Conservation (phyloP, 179 eudicot genomes). For the Sideroxylon spinosum region DNA sequence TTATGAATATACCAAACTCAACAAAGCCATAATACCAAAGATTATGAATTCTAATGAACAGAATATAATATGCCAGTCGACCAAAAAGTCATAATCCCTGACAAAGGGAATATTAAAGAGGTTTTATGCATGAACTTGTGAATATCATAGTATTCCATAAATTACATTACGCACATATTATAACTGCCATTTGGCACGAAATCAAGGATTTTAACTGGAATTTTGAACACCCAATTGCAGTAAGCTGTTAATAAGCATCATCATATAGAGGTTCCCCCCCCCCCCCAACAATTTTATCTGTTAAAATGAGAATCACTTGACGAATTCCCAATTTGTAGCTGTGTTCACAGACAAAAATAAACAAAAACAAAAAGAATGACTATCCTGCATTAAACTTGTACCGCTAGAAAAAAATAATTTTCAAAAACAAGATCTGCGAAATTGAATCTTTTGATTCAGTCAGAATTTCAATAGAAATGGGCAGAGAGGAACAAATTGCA, state of each 20-base stretch:
- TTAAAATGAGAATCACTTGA: not conserved
- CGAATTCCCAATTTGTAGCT: conserved; percentile 2
- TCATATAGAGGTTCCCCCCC: too few relatives aligned
- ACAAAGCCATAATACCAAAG: not conserved
- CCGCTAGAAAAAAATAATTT: not conserved
- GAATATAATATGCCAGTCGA: not conserved
- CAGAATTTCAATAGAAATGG: not conserved
- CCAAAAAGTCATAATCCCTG: not conserved
- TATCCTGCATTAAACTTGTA: not conserved
- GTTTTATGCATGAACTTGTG: not conserved
- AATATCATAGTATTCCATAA: not conserved
- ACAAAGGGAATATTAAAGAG: not conserved
- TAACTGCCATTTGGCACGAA: not conserved
- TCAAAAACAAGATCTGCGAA: not conserved
- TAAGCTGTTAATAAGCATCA: not conserved
- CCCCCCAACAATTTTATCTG: not conserved
- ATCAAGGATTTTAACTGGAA: not conserved
- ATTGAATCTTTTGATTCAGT: not conserved
- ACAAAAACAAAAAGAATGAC: not conserved
- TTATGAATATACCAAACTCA: not conserved
- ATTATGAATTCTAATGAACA: too few relatives aligned
- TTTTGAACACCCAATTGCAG: not conserved
- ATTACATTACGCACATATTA: not conserved
- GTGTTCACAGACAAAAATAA: not conserved
- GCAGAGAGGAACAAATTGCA: not conserved